phyloP scores from a whole-genome alignment of 371 early-diverging fungal genomes.

The Syncephalastrum racemosum region DNA sequence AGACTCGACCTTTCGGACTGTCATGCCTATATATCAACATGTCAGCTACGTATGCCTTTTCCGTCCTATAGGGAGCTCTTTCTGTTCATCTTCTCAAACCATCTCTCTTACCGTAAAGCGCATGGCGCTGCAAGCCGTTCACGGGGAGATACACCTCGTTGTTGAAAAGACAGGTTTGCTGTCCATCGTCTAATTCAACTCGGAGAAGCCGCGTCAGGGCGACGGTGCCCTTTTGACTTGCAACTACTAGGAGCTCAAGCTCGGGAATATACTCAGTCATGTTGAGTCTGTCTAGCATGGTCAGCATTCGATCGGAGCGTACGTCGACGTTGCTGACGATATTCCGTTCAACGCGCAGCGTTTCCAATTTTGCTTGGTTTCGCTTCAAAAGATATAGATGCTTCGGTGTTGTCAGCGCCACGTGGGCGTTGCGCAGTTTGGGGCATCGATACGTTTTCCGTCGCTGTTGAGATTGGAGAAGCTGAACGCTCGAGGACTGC shows the following conservation, averaged over 20 bases:
- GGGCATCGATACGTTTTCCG: conserved; percentile 11
- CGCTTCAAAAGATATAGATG: conserved; percentile 29
- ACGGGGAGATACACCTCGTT: conserved; percentile 39
- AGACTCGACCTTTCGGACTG: conserved; percentile 22
- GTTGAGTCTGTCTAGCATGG: conserved; percentile 33
- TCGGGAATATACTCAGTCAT: conserved; percentile 51
- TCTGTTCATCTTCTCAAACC: not conserved
- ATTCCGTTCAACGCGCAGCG: conserved; percentile 24
- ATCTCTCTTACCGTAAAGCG: conserved; percentile 39
- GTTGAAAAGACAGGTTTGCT: conserved; percentile 38
- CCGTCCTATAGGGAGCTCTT: not conserved
- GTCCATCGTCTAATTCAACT: conserved; percentile 28
- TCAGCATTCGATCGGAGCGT: conserved; percentile 31
- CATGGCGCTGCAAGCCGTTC: conserved; percentile 26
- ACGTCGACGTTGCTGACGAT: conserved; percentile 31
- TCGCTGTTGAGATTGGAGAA: not conserved
- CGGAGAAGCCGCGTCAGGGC: conserved; percentile 39
- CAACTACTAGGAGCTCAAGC: conserved; percentile 36
- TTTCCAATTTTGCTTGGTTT: conserved; percentile 22
- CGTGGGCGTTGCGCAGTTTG: conserved; percentile 13
- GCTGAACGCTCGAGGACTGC: not conserved
- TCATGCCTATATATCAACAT: conserved; percentile 23
- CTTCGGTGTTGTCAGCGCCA: conserved; percentile 36
- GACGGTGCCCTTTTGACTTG: conserved; percentile 49
- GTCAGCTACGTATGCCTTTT: not conserved